A percentile compares a stretch with the other conserved stretches of the same genome.
Conservation (phyloP, 2,329 filamentous ascomycete species). For the Scytalidium sp. region DNA sequence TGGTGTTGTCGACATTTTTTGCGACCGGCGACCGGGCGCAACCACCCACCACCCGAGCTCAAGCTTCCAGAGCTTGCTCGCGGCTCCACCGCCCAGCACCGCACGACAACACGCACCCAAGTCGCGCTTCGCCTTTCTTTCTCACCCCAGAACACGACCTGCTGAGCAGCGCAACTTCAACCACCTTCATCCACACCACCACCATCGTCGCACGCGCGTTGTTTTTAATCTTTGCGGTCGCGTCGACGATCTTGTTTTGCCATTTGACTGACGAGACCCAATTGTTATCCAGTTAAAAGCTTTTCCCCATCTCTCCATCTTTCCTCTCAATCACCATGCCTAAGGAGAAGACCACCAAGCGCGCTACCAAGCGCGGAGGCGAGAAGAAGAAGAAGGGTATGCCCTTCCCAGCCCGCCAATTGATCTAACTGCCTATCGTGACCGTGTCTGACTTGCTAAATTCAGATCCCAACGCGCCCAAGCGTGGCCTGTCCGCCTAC, state of each 20-base stretch:
- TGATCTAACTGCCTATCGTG: constrained; percentile 2
- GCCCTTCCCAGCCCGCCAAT: not conserved
- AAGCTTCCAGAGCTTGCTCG: not conserved
- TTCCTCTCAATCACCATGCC: constrained; percentile 51
- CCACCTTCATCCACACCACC: constrained; percentile 1
- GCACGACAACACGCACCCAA: constrained; percentile 6
- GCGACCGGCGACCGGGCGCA: constrained; percentile 16
- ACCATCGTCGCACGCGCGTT: constrained; percentile 5
- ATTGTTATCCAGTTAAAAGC: not conserved
- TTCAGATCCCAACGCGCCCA: constrained; percentile 93
- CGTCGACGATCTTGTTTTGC: not conserved
- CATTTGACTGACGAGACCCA: constrained; percentile 9
- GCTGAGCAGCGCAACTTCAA: constrained; percentile 1
- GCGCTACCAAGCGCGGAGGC: constrained; percentile 55
- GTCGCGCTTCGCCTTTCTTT: no score
- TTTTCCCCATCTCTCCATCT: constrained; percentile 3
- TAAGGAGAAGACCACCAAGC: constrained; percentile 61
- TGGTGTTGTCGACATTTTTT: constrained; percentile 16
- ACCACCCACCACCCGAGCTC: constrained; percentile 1
- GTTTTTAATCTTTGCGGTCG: not conserved
- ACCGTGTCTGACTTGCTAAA: constrained; percentile 10
- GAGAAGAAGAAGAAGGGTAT: constrained; percentile 73
- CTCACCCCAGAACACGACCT: not conserved
- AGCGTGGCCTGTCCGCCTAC: constrained; percentile 98
- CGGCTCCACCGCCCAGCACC: constrained; percentile 9